Conservation (phyloP, 768 basidiomycete genomes). For the Auriculariales sp. region DNA sequence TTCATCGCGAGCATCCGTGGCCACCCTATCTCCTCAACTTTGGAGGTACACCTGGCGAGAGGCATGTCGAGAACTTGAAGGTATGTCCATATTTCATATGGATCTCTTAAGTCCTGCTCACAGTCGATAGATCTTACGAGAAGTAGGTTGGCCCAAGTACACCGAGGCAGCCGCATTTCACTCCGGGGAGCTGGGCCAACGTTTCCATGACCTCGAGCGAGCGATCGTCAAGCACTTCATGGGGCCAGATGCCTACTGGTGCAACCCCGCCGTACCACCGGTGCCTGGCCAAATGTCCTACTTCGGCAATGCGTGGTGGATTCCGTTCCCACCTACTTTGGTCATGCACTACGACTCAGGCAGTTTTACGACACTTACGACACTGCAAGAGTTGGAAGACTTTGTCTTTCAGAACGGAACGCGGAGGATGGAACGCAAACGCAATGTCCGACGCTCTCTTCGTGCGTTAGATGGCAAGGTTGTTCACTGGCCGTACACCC, state of each 20-base stretch:
- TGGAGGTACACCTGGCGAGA: constrained; percentile 44
- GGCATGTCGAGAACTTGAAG: constrained; percentile 70
- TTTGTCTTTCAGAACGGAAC: constrained; percentile 51
- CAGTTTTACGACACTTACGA: constrained; percentile 29
- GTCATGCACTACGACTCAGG: constrained; percentile 60
- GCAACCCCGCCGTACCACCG: constrained; percentile 16
- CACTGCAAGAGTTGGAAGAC: constrained; percentile 33
- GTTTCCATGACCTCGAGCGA: constrained; percentile 31
- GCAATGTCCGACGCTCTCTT: constrained; percentile 46
- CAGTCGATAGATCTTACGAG: constrained; percentile 46
- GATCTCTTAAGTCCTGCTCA: neutral
- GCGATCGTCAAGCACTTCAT: constrained; percentile 41
- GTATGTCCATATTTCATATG: constrained; percentile 17
- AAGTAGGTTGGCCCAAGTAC: constrained; percentile 47
- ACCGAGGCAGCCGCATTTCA: constrained; percentile 31
- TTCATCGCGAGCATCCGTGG: constrained; percentile 39
- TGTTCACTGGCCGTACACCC: constrained; percentile 50
- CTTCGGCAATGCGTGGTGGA: constrained; percentile 71
- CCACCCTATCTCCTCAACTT: constrained; percentile 62
- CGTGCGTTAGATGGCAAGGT: constrained; percentile 49
- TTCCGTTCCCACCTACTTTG: constrained; percentile 64
- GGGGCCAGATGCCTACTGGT: constrained; percentile 69
- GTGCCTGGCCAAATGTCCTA: constrained; percentile 27
- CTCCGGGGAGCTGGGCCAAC: constrained; percentile 31
- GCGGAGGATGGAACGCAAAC: constrained; percentile 29